A percentile compares a stretch with the other conserved stretches of the same genome.
Conservation (phyloP, 305 asterid species). For the Fraxinus ornus region DNA sequence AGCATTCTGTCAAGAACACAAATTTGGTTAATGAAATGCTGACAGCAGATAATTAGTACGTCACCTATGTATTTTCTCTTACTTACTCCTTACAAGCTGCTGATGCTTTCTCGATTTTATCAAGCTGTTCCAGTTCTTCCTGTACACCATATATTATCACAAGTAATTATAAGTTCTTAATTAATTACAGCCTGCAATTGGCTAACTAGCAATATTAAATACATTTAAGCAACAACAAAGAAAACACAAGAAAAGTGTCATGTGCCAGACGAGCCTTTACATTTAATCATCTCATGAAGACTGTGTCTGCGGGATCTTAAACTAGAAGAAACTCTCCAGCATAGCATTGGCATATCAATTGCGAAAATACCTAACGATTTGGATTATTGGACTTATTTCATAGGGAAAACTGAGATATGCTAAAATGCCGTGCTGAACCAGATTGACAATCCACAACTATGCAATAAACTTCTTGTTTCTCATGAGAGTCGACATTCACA, state of each 20-base stretch:
- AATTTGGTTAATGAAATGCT: not conserved
- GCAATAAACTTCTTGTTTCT: not conserved
- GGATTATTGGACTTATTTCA: not conserved
- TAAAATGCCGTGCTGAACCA: not conserved
- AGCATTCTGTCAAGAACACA: constrained; percentile 41
- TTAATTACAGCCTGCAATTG: not conserved
- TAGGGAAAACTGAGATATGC: not conserved
- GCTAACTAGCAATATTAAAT: not conserved
- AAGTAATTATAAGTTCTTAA: not conserved
- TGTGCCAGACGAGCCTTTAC: not conserved
- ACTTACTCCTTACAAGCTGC: constrained; percentile 91
- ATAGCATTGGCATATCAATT: not conserved
- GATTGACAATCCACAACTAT: not conserved
- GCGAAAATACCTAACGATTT: not conserved
- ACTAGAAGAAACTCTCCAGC: not conserved
- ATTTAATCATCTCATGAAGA: not conserved
- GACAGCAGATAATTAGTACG: not conserved
- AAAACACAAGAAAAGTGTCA: not conserved
- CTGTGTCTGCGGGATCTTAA: not conserved
- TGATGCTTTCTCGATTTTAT: constrained; percentile 83
- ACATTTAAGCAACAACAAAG: not conserved
- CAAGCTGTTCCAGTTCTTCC: constrained; percentile 90
- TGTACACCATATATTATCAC: constrained; percentile 30
- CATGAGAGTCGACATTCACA: not conserved
- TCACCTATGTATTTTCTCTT: not conserved